Evolutionary conservation across 1,284 basidiomycete genomes (phyloP).

Genomic region (Ceratobasidium sp.): DNA sequence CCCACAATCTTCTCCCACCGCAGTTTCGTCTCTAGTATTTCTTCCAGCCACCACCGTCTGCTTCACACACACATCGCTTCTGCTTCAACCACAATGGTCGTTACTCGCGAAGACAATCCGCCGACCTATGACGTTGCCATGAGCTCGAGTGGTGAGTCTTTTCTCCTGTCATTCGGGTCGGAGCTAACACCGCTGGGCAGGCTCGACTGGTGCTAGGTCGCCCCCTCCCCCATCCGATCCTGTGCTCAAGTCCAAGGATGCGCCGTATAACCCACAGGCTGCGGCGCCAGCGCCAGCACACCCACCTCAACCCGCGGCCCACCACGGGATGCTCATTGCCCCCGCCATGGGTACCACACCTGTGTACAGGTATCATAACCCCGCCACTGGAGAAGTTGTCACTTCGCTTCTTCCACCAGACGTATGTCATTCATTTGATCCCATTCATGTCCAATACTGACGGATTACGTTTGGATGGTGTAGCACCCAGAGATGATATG

Average conservation of each 20-base stretch:
- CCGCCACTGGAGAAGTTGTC: conserved; percentile 62
- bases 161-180: neutral
- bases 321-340: conserved; percentile 25
- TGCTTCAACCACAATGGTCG: conserved; percentile 21
- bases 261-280: conserved; percentile 38
- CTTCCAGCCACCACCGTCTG: conserved; percentile 11
- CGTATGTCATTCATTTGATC: conserved; percentile 15
- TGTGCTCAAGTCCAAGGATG: conserved; percentile 52
- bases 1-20: conserved; percentile 17
- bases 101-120: conserved; percentile 45
- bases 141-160: conserved; percentile 46
- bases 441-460: neutral
- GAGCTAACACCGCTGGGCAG: conserved; percentile 28
- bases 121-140: conserved; percentile 52
- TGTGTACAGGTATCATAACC: conserved; percentile 65
- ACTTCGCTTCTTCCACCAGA: conserved; percentile 72
- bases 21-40: conserved; percentile 27
- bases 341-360: conserved; percentile 18
- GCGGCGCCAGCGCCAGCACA: conserved; percentile 28
- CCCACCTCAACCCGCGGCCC: conserved; percentile 27
- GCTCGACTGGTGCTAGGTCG: conserved; percentile 39
- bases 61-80: neutral
- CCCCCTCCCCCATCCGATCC: conserved; percentile 52
- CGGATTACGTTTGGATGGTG: neutral
- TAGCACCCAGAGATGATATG: conserved; percentile 83